Conservation (phyloP, 176 grass and related monocot genomes). For the Phoenix roebelenii region DNA sequence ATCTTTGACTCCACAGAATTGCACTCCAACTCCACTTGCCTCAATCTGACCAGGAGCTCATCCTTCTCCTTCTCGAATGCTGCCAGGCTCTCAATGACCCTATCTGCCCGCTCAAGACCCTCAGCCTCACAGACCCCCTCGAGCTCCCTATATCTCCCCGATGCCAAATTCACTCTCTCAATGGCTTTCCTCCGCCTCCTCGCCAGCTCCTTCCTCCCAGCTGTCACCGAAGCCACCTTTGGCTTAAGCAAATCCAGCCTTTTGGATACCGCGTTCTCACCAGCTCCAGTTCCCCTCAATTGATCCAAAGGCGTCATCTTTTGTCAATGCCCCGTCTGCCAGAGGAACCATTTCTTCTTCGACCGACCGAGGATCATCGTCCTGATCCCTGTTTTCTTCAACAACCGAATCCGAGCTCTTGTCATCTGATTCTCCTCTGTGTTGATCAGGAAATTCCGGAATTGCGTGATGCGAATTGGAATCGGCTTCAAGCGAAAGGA, state of each 20-base stretch:
- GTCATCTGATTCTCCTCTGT: slow-evolving; percentile 1
- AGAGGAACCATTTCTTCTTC: background rate
- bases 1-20: slow-evolving; percentile 60
- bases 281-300: slow-evolving; percentile 43
- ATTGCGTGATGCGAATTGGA: no score
- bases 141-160: slow-evolving; percentile 53
- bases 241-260: slow-evolving; percentile 51
- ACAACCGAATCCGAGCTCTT: background rate
- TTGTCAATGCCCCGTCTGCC: background rate
- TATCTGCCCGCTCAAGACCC: slow-evolving; percentile 84
- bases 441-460: no score
- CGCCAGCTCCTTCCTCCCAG: slow-evolving; percentile 60
- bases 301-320: slow-evolving; percentile 2
- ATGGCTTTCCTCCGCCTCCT: slow-evolving; percentile 44
- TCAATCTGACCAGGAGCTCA: slow-evolving; percentile 35
- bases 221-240: slow-evolving; percentile 29
- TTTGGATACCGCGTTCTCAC: slow-evolving; percentile 48
- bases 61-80: slow-evolving; percentile 59
- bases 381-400: background rate
- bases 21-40: slow-evolving; percentile 44
- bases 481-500: no score
- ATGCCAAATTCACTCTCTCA: slow-evolving; percentile 29
- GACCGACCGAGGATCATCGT: background rate
- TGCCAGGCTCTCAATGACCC: slow-evolving; percentile 51
- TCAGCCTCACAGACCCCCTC: slow-evolving; percentile 84